Evolutionary conservation across 1,284 basidiomycete genomes (phyloP).

Genomic region (Trichosporon ovoides): DNA sequence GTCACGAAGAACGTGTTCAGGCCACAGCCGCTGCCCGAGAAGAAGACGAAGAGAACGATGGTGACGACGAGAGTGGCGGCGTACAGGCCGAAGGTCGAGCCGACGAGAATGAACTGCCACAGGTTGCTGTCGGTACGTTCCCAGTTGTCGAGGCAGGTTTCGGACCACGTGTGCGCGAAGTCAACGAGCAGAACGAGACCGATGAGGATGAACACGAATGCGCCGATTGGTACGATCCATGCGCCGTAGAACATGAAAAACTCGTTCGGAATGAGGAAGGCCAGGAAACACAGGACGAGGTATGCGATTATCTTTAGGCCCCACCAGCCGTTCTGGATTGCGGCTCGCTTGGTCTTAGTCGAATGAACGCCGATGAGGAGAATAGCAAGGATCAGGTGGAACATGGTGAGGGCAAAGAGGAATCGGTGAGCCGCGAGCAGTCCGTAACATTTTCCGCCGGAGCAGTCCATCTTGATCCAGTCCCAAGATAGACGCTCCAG

Average conservation of each 20-base stretch:
- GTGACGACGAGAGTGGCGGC: constrained; percentile 75
- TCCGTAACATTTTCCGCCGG: constrained; percentile 88
- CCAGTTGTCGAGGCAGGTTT: constrained; percentile 94
- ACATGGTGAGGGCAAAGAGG: constrained; percentile 86
- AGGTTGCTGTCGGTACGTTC: constrained; percentile 78
- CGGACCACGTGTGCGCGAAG: constrained; percentile 97
- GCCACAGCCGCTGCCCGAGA: constrained; percentile 77
- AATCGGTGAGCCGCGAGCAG: constrained; percentile 97
- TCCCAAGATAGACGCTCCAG: constrained; percentile 92
- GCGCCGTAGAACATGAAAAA: constrained; percentile 72
- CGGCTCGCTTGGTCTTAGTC: constrained; percentile 83
- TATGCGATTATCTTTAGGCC: constrained; percentile 87
- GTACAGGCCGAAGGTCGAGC: constrained; percentile 88
- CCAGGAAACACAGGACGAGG: constrained; percentile 80
- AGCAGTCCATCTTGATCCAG: constrained; percentile 97
- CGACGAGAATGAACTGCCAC: constrained; percentile 95
- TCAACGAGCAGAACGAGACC: constrained; percentile 96
- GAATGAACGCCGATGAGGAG: constrained; percentile 80
- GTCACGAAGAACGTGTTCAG: constrained; percentile 92
- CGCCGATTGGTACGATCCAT: constrained; percentile 83
- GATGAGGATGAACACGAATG: constrained; percentile 87
- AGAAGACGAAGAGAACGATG: constrained; percentile 84
- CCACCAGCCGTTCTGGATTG: constrained; percentile 99
- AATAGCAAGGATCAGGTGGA: constrained; percentile 76
- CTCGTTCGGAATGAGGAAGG: constrained; percentile 60